These are phyloP conservation scores for Pythium pyrilobum DNA, from an alignment of 352 stramenopile species.

Conservation along the genomic window DNA sequence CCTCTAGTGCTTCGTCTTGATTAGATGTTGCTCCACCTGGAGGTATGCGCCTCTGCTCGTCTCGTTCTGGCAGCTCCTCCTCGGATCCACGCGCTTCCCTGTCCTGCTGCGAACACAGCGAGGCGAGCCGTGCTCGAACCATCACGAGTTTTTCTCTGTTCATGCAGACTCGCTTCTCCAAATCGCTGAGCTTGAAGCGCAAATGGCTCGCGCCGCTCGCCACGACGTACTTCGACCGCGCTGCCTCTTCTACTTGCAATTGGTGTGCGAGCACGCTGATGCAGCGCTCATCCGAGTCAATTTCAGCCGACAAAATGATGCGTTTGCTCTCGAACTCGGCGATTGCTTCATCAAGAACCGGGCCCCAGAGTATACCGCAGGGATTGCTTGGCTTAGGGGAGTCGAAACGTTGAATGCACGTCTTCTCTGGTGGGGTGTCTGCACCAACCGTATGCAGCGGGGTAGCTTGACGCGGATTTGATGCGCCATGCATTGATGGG, in stretches of 20 bases:
- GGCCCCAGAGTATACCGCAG: constrained; percentile 11
- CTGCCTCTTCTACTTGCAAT: constrained; percentile 12
- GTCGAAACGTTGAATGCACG: no score
- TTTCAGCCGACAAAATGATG: constrained; percentile 35
- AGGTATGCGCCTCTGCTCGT: background rate
- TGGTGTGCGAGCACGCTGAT: constrained; percentile 24
- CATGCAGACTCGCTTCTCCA: constrained; percentile 30
- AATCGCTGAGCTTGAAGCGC: constrained; percentile 22
- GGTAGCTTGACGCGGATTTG: no score
- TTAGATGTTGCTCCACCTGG: no score
- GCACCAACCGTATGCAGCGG: no score
- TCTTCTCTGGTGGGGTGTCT: no score
- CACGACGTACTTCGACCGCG: constrained; percentile 4
- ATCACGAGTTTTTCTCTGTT: constrained; percentile 37
- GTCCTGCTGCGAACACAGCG: constrained; percentile 7
- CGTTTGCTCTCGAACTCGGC: constrained; percentile 26
- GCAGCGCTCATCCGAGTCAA: constrained; percentile 34
- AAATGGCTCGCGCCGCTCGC: constrained; percentile 12
- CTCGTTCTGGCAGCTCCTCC: background rate
- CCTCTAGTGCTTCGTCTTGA: no score
- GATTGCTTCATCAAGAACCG: constrained; percentile 14
- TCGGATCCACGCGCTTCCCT: background rate
- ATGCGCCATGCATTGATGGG: background rate
- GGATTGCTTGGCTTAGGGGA: background rate
- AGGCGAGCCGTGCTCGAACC: constrained; percentile 24